Base-by-base conservation (phyloP, 371 early-diverging fungal genomes). In the Apophysomyces variabilis region DNA sequence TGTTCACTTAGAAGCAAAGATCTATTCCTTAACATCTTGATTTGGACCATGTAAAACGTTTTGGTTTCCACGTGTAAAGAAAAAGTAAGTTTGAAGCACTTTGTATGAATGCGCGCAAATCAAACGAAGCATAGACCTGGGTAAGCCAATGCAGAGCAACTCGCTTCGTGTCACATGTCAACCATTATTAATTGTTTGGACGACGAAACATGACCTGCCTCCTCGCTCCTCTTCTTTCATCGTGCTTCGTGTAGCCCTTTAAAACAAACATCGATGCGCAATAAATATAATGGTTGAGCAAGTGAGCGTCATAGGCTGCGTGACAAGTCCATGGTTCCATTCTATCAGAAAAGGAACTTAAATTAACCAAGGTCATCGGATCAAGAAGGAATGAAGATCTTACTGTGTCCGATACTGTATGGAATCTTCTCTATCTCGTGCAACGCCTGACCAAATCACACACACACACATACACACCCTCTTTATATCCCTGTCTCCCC, bases 241-340 rank as follows among this genome's bases (percentile, higher is more conserved):
- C 64, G 69, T 74, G 50, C 70, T 74, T 14, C 71, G 71, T 65
- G 71, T 71, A n/a, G 71, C 71, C 5, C 68, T 71, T 35, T 26
- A 26, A 26, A 26, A 26, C 32, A 26, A 26, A 26, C 32, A 26
- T 66, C 68, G 59, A 74, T 74, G 1, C 47, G 47, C 18, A 47
- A 21, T 47, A 47, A 47, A 47, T 21, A 47, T 14, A 47, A 16
- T 18, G 47, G n/a, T n/a, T 14, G 16, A 18, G 47, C 13, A 47
- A 18, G 21, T 7, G 13, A 16, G n/a, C 7, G 47, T 13, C 47
- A 47, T 16, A 47, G 47, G 9, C 54, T 8, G 54, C 21, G 54
- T 50, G 54, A 18, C 21, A 50, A n/a, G 4, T 18, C 54, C 6
- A 7, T 14, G n/a, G 6, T 0, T 45, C 21, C 21, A 18, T 18